Evolutionary conservation across 2,329 filamentous ascomycete species (phyloP), one percentile per base, ranked within the genome.

Genomic region (Diaporthe capsici): DNA sequence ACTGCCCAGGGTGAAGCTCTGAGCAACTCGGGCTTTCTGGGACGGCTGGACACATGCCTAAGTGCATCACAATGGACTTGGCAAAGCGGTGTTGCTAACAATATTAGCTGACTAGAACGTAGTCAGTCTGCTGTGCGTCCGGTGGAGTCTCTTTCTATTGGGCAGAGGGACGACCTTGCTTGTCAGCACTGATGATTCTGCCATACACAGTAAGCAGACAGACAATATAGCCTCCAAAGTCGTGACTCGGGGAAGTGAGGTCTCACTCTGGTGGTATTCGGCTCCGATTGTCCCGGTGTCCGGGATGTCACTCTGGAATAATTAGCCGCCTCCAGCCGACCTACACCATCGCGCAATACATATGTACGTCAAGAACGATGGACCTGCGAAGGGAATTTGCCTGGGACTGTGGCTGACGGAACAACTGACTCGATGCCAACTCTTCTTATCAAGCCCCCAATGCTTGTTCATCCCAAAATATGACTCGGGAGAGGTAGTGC

Each of bases 261-360:
- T 42, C 22, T 28, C 39, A 6, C 12, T 28, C 9, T 65, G 61
- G 25, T 28, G 9, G 42, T 20, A 31, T 47, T 60, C 70, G 70
- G 70, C 70, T 51, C 42, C 57, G 55, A 61, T 72, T 72, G 51
- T 72, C 70, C 70, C 70, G 55, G 22, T 9, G 4, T 12, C 55
- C 70, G 55, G 70, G 15, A 49, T 34, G n/a, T 15, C 12, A 60
- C 25, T 25, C 53, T 31, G n/a, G 25, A 34, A 25, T 60, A 9
- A 47, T 71, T 34, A 49, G 12, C 28, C 51, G 25, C 20, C 25
- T 13, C 22, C 44, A 25, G 15, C 22, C 42, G 67, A 25, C 49
- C 34, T 13, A 12, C n/a, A 55, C 39, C 42, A 51, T 25, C 47
- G 15, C 34, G 20, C 15, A 7, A n/a, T 34, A 28, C 28, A 9